phyloP scores from a whole-genome alignment of 352 stramenopile genomes.

The Paralagenidium karlingii region DNA sequence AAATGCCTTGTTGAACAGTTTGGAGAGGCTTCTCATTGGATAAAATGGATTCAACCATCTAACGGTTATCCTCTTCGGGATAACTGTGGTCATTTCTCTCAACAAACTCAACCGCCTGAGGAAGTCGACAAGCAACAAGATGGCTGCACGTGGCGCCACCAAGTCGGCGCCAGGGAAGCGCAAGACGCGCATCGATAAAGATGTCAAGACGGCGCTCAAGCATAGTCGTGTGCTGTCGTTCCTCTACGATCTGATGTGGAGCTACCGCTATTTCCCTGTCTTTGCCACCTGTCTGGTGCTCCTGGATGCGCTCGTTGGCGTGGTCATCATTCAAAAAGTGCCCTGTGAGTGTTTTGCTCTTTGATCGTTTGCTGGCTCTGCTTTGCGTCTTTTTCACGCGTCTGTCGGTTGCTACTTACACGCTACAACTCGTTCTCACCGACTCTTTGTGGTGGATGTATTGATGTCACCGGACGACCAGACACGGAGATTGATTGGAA shows the following conservation, averaged over 20 bases:
- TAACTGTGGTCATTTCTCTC: no score
- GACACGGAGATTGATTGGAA: constrained; percentile 99
- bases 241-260: constrained; percentile 79
- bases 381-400: background rate
- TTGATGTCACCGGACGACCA: constrained; percentile 7
- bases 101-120: no score
- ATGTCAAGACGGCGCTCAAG: constrained; percentile 65
- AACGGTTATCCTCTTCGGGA: no score
- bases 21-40: no score
- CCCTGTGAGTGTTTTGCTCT: constrained; percentile 24
- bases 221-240: constrained; percentile 56
- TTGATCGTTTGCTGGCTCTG: background rate
- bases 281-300: constrained; percentile 43
- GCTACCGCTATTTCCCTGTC: constrained; percentile 72
- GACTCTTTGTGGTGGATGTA: background rate
- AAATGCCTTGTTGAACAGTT: no score
- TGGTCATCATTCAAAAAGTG: constrained; percentile 74
- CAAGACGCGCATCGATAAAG: constrained; percentile 75
- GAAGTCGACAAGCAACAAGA: no score
- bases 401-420: background rate
- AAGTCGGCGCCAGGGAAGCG: no score
- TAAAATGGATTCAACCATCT: no score
- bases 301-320: constrained; percentile 36
- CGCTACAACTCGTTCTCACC: background rate
- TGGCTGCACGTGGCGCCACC: no score